These are phyloP conservation scores for Fibroporia radiculosa DNA, from an alignment of 768 basidiomycete genomes.

Conservation along the genomic window DNA sequence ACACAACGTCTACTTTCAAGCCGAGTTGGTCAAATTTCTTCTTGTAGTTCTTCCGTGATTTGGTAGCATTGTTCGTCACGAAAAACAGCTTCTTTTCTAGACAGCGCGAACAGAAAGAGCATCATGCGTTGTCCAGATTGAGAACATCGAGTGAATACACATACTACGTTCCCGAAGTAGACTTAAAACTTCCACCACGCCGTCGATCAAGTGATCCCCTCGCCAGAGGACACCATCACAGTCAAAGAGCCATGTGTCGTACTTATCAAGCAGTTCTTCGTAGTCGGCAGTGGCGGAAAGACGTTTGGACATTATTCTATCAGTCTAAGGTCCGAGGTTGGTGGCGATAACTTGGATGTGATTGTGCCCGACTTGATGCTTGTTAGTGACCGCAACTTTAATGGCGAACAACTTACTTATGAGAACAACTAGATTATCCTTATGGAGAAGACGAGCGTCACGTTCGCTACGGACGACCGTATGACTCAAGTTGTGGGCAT, in stretches of 20 bases:
- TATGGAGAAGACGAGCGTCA: too few relatives aligned
- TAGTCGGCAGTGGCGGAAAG: conserved; percentile 24
- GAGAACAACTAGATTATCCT: too few relatives aligned
- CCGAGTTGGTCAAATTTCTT: conserved; percentile 87
- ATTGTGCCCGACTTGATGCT: too few relatives aligned
- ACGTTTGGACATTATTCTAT: conserved; percentile 20
- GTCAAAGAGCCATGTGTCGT: conserved; percentile 94
- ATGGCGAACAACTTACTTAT: too few relatives aligned
- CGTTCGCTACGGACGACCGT: too few relatives aligned
- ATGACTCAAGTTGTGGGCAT: too few relatives aligned
- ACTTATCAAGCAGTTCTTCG: conserved; percentile 39
- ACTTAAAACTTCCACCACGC: conserved; percentile 66
- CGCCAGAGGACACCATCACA: conserved; percentile 96
- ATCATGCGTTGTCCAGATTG: conserved; percentile 5
- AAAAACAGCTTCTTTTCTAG: conserved; percentile 82
- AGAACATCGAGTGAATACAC: conserved; percentile 1
- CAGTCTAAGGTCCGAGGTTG: too few relatives aligned
- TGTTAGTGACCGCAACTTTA: too few relatives aligned
- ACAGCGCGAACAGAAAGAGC: conserved; percentile 3
- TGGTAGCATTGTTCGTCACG: conserved; percentile 96
- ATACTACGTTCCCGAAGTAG: conserved; percentile 65
- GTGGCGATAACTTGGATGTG: too few relatives aligned
- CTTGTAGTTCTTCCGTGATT: conserved; percentile 85
- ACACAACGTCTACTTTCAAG: conserved; percentile 75
- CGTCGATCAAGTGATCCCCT: conserved; percentile 72